phyloP scores from a whole-genome alignment of 768 basidiomycete genomes.

The Pisolithus orientalis region DNA sequence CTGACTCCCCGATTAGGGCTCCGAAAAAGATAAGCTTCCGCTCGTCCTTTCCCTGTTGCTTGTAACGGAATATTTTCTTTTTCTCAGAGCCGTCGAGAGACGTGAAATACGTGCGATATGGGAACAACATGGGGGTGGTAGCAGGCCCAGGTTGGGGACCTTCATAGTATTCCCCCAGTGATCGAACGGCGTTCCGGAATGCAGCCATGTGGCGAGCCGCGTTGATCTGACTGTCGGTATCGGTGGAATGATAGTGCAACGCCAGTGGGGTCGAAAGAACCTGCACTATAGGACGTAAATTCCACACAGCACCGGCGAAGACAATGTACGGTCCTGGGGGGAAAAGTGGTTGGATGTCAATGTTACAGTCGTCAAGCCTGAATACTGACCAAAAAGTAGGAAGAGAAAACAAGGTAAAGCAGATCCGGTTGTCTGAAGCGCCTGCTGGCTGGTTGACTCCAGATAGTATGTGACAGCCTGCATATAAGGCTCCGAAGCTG shows the following conservation, averaged over 20 bases:
- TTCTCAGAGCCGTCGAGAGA: too few relatives aligned
- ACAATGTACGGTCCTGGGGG: slow-evolving; percentile 19
- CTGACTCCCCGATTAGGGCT: too few relatives aligned
- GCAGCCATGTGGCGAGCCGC: too few relatives aligned
- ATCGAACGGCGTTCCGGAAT: too few relatives aligned
- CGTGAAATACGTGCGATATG: too few relatives aligned
- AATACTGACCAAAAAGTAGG: slow-evolving; percentile 18
- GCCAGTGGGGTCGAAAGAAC: slow-evolving; percentile 19
- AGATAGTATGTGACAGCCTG: slow-evolving; percentile 18
- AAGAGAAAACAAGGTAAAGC: slow-evolving; percentile 20
- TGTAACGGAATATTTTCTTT: slow-evolving; percentile 13
- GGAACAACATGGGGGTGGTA: too few relatives aligned
- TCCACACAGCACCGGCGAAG: slow-evolving; percentile 23
- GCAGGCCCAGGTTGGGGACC: too few relatives aligned
- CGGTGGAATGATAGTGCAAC: slow-evolving; percentile 17
- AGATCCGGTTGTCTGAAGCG: slow-evolving; percentile 7
- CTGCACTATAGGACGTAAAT: slow-evolving; percentile 17
- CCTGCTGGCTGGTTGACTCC: slow-evolving; percentile 5
- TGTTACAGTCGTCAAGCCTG: not conserved
- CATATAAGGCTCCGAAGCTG: slow-evolving; percentile 18
- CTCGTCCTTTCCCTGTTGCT: too few relatives aligned
- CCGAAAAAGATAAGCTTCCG: too few relatives aligned
- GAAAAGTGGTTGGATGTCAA: not conserved
- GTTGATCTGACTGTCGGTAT: too few relatives aligned
- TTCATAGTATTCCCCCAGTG: too few relatives aligned